Percentiles rank a stretch among this genome's conserved stretches.
phyloP scores from a whole-genome alignment of 352 stramenopile genomes.

The Globisporangium nagaii region DNA sequence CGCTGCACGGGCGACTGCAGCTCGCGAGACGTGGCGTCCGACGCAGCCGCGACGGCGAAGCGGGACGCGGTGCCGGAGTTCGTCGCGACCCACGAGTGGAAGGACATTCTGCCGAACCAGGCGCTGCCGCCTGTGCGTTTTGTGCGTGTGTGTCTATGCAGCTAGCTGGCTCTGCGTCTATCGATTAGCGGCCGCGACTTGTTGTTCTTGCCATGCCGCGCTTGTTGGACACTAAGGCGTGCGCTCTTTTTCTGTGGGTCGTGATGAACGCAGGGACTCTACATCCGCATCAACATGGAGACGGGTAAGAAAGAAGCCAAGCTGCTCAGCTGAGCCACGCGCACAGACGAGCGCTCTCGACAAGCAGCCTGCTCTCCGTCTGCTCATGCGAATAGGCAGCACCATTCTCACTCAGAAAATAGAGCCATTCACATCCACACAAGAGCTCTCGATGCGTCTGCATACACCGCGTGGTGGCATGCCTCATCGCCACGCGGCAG shows the following conservation, averaged over 20 bases:
- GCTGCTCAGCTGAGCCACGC: slow-evolving; percentile 24
- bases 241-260: not conserved
- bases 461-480: not conserved
- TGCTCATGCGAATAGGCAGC: too few species aligned
- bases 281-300: slow-evolving; percentile 52
- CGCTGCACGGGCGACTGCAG: slow-evolving; percentile 7
- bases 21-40: slow-evolving; percentile 9
- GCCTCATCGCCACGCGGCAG: not conserved
- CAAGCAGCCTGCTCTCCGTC: too few species aligned
- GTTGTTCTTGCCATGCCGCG: too few species aligned
- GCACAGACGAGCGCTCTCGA: not conserved
- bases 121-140: slow-evolving; percentile 33
- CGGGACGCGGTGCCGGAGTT: slow-evolving; percentile 38
- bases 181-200: too few species aligned
- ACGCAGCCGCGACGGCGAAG: not conserved
- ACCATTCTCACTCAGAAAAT: not conserved
- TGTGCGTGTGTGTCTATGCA: not conserved
- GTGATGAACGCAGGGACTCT: slow-evolving; percentile 25
- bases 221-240: too few species aligned
- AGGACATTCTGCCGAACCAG: slow-evolving; percentile 49
- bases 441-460: too few species aligned
- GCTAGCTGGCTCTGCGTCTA: too few species aligned
- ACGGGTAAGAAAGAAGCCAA: slow-evolving; percentile 64
- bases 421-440: not conserved
- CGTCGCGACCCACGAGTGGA: slow-evolving; percentile 50